These are phyloP conservation scores for Limtongia smithiae DNA, from an alignment of 805 yeast species.

Conservation along the genomic window DNA sequence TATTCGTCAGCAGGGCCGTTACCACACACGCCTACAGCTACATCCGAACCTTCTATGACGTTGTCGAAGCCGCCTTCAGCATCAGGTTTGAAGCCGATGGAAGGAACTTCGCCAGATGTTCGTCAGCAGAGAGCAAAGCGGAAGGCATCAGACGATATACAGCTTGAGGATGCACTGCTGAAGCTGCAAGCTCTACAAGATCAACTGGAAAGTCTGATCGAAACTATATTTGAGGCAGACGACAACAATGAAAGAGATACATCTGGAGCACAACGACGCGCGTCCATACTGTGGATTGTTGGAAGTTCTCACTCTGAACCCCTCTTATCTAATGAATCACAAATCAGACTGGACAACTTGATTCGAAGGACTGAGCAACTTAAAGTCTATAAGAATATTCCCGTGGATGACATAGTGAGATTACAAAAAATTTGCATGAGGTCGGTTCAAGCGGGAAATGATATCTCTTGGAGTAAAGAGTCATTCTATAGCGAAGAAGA, in stretches of 20 bases:
- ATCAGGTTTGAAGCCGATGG: no score
- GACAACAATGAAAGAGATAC: slow-evolving; percentile 21
- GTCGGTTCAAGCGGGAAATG: slow-evolving; percentile 7
- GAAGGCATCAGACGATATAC: not conserved
- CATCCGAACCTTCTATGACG: no score
- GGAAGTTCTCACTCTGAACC: slow-evolving; percentile 10
- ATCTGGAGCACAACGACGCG: slow-evolving; percentile 4
- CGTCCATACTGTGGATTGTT: slow-evolving; percentile 14
- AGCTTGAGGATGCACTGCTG: not conserved
- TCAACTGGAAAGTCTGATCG: slow-evolving; percentile 12
- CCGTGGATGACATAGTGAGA: slow-evolving; percentile 17
- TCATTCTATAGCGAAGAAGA: not conserved
- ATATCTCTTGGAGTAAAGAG: slow-evolving; percentile 8
- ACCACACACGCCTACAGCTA: no score
- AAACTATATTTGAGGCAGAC: slow-evolving; percentile 21
- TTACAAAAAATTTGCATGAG: slow-evolving; percentile 21
- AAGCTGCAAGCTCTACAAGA: slow-evolving; percentile 6
- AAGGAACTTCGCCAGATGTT: no score
- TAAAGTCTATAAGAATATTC: slow-evolving; percentile 6
- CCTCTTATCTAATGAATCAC: slow-evolving; percentile 13
- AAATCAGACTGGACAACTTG: slow-evolving; percentile 14
- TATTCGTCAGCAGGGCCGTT: no score
- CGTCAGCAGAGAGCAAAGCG: no score
- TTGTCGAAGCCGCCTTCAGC: no score
- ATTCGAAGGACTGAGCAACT: slow-evolving; percentile 5